phyloP scores from a whole-genome alignment of 2,329 filamentous ascomycete genomes.

The Phialemoniopsis sp. region DNA sequence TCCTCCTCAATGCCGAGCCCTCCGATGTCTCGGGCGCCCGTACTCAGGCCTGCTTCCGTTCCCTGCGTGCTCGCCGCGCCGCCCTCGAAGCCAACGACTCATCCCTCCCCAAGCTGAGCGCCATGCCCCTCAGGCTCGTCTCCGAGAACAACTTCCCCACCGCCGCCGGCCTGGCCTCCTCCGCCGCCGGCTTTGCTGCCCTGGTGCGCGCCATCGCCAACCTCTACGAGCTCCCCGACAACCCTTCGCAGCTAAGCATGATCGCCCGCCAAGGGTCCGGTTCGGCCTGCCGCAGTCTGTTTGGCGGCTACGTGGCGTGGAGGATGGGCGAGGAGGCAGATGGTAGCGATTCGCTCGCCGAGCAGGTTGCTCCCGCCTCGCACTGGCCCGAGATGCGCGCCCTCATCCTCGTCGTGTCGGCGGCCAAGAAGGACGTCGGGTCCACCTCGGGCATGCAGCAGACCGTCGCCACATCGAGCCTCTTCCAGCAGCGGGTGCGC shows the following conservation, averaged over 20 bases:
- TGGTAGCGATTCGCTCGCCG: conserved; percentile 82
- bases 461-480: conserved; percentile 84
- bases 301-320: conserved; percentile 97
- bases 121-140: conserved; percentile 76
- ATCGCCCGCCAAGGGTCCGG: conserved; percentile 94
- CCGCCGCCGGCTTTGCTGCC: conserved; percentile 65
- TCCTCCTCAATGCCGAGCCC: conserved; percentile 77
- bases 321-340: conserved; percentile 71
- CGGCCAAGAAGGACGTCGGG: conserved; percentile 92
- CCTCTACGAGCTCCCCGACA: conserved; percentile 80
- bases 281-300: conserved; percentile 87
- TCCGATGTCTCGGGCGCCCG: conserved; percentile 85
- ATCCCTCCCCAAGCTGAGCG: conserved; percentile 76
- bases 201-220: conserved; percentile 84
- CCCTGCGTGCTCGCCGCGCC: conserved; percentile 73
- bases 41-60: conserved; percentile 91
- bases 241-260: conserved; percentile 76
- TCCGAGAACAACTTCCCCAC: conserved; percentile 99
- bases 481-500: conserved; percentile 74
- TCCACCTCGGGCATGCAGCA: conserved; percentile 96
- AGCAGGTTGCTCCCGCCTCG: conserved; percentile 79
- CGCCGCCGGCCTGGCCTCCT: conserved; percentile 80
- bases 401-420: conserved; percentile 83
- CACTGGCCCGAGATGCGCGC: conserved; percentile 98
- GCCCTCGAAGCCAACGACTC: conserved; percentile 68